Evolutionary conservation across 495 filamentous ascomycete species (phyloP).

Genomic region (Chaetomium cochliodes): DNA sequence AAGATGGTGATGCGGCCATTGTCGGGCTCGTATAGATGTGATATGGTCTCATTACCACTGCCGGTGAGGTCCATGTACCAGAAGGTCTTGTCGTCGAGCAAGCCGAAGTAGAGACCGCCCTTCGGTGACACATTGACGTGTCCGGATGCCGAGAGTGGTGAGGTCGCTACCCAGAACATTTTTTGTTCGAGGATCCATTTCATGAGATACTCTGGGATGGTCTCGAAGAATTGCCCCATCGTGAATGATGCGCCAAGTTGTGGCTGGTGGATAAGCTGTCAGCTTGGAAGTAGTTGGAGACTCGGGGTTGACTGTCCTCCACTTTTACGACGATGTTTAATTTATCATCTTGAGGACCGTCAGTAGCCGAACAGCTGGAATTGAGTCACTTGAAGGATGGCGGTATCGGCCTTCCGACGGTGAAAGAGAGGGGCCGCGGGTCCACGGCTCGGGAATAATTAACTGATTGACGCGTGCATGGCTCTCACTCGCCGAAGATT

Average conservation of each 20-base stretch:
- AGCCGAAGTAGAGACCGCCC: conserved; percentile 59
- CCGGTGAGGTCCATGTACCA: conserved; percentile 73
- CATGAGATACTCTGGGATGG: conserved; percentile 54
- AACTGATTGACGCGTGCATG: too few relatives aligned
- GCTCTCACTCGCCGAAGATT: too few relatives aligned
- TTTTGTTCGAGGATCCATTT: conserved; percentile 62
- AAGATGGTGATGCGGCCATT: conserved; percentile 71
- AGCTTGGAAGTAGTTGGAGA: not conserved
- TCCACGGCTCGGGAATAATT: too few relatives aligned
- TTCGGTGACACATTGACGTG: conserved; percentile 72
- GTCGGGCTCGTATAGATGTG: conserved; percentile 62
- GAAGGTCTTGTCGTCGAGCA: conserved; percentile 57
- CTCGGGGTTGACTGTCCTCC: not conserved
- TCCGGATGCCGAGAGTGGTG: conserved; percentile 55
- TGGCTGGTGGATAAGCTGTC: not conserved
- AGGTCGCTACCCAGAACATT: conserved; percentile 67
- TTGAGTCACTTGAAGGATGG: not conserved
- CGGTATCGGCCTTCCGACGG: conserved; percentile 2
- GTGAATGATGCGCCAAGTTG: conserved; percentile 2
- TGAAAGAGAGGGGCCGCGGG: not conserved
- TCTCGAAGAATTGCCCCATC: conserved; percentile 65
- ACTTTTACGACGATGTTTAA: not conserved
- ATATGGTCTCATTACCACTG: conserved; percentile 68
- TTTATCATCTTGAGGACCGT: not conserved
- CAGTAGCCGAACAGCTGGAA: not conserved